A percentile compares a stretch with the other conserved stretches of the same genome.
These are phyloP conservation scores for Cyberlindnera lachancei DNA, from an alignment of 805 yeast genomes.

Conservation along the genomic window DNA sequence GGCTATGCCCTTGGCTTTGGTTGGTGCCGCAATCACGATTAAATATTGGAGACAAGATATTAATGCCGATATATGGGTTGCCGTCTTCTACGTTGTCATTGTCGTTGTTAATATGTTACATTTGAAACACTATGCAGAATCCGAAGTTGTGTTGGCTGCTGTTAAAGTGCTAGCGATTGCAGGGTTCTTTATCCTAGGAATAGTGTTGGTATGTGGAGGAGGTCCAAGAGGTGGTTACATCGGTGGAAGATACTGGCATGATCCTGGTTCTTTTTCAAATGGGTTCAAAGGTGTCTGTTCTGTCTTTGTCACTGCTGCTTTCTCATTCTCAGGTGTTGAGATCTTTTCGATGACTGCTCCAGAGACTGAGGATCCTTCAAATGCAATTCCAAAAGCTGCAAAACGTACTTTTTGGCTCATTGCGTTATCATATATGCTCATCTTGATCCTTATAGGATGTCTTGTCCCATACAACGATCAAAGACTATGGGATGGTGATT, in stretches of 20 bases:
- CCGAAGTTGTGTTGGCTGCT: conserved; percentile 41
- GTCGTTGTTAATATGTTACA: conserved; percentile 41
- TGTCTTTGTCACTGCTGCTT: conserved; percentile 68
- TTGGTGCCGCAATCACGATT: conserved; percentile 52
- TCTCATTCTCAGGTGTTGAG: conserved; percentile 68
- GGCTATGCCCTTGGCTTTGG: conserved; percentile 48
- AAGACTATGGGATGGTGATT: conserved; percentile 37
- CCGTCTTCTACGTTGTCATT: conserved; percentile 41
- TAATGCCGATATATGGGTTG: conserved; percentile 54
- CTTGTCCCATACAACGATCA: conserved; percentile 58
- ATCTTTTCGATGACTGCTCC: conserved; percentile 70
- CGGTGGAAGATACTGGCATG: conserved; percentile 44
- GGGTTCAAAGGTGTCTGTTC: conserved; percentile 63
- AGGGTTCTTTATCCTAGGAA: conserved; percentile 42
- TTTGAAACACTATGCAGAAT: conserved; percentile 48
- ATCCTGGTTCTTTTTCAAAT: conserved; percentile 45
- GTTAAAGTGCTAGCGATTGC: conserved; percentile 41
- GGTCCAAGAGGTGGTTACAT: conserved; percentile 41
- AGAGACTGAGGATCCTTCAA: conserved; percentile 62
- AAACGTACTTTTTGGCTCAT: conserved; percentile 81
- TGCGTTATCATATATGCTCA: conserved; percentile 53
- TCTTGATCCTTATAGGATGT: conserved; percentile 50
- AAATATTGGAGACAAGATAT: conserved; percentile 41
- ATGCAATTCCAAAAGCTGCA: conserved; percentile 61
- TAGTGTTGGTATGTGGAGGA: conserved; percentile 47